These are phyloP conservation scores for Psidium guajava DNA, from an alignment of 345 rosid species.

Conservation along the genomic window DNA sequence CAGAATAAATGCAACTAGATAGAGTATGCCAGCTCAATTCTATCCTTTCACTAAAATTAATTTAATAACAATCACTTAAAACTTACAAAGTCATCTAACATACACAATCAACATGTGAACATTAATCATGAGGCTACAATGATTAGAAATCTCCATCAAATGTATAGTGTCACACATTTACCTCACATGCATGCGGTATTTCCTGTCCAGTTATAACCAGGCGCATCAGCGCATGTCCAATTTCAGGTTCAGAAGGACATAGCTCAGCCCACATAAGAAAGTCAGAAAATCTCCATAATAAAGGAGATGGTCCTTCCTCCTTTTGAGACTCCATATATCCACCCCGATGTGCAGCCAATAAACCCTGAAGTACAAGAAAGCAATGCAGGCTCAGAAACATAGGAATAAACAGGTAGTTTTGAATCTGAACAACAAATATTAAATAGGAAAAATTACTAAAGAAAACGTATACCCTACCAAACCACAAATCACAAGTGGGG, in stretches of 20 bases:
- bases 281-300: constrained; percentile 94
- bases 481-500: neutral
- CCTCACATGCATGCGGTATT: constrained; percentile 99
- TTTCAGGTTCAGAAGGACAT: constrained; percentile 95
- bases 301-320: constrained; percentile 98
- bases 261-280: constrained; percentile 96
- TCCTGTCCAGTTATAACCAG: constrained; percentile 95
- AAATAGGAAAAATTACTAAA: neutral
- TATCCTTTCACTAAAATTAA: neutral
- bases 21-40: neutral
- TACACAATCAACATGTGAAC: neutral
- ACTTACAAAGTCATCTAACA: neutral
- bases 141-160: neutral
- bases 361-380: constrained; percentile 44
- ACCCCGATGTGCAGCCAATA: constrained; percentile 98
- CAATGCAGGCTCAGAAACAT: neutral
- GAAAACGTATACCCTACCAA: neutral
- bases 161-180: constrained; percentile 7
- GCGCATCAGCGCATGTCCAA: constrained; percentile 99
- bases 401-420: neutral
- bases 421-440: neutral
- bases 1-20: neutral
- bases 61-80: neutral
- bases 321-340: constrained; percentile 93
- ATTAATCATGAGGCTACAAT: neutral